Evolutionary conservation across 257 asterid species (phyloP).

Genomic region (Solanum sitiens): DNA sequence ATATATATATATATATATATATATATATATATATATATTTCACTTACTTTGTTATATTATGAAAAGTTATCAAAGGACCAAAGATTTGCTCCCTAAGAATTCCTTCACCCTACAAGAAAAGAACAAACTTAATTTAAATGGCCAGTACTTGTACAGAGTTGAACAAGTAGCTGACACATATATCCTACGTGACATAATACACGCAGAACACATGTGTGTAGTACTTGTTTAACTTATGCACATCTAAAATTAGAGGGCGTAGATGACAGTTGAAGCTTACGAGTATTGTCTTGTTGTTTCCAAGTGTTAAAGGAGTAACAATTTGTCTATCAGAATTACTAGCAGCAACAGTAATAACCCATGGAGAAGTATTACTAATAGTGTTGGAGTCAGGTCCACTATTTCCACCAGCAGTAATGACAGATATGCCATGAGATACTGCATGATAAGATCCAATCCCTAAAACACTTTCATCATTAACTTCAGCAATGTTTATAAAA

Average conservation of each 20-base stretch:
- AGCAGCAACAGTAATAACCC: neutral
- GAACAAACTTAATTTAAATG: neutral
- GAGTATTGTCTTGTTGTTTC: neutral
- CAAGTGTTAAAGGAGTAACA: neutral
- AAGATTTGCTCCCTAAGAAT: neutral
- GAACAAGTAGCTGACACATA: neutral
- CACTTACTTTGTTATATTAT: neutral
- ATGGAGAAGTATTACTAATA: neutral
- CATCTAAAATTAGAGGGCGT: neutral
- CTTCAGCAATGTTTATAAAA: neutral
- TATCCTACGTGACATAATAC: neutral
- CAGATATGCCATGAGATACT: neutral
- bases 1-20: too few relatives aligned
- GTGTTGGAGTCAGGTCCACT: neutral
- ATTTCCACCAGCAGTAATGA: neutral
- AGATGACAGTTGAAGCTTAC: neutral
- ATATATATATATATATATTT: too few relatives aligned
- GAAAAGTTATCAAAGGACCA: neutral
- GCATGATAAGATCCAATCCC: neutral
- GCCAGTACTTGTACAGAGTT: too few relatives aligned
- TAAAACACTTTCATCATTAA: neutral
- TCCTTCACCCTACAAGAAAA: neutral
- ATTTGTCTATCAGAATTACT: neutral
- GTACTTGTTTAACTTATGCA: neutral
- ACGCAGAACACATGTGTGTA: too few relatives aligned